A percentile compares a stretch with the other conserved stretches of the same genome.
Conservation (phyloP, 805 yeast genomes). For the Candida parachauliodes region DNA sequence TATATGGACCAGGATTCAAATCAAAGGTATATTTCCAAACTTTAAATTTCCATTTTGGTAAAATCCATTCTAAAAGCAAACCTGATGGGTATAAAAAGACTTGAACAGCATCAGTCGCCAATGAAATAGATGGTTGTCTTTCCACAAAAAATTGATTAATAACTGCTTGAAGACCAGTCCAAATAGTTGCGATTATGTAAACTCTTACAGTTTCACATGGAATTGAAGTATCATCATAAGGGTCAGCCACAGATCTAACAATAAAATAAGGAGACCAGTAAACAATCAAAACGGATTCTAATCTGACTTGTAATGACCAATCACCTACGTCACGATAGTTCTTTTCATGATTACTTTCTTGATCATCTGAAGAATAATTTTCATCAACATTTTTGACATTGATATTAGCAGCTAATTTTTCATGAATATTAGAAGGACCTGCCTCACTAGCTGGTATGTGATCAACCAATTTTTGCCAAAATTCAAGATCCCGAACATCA, state of each 20-base stretch:
- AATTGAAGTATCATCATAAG: slow-evolving; percentile 35
- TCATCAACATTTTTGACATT: background rate
- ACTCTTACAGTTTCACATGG: slow-evolving; percentile 41
- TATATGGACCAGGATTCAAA: slow-evolving; percentile 55
- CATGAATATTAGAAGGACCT: background rate
- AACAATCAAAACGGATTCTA: slow-evolving; percentile 41
- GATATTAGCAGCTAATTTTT: background rate
- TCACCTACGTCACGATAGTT: slow-evolving; percentile 8
- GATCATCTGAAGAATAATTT: background rate
- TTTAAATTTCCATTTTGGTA: slow-evolving; percentile 34
- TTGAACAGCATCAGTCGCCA: slow-evolving; percentile 41
- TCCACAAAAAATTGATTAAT: slow-evolving; percentile 55
- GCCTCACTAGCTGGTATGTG: background rate
- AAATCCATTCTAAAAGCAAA: slow-evolving; percentile 22
- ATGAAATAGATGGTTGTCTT: slow-evolving; percentile 46
- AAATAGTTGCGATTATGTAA: slow-evolving; percentile 48
- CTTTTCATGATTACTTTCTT: background rate
- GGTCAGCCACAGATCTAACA: slow-evolving; percentile 27
- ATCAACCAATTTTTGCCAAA: slow-evolving; percentile 18
- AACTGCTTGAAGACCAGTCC: slow-evolving; percentile 52
- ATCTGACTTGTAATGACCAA: slow-evolving; percentile 24
- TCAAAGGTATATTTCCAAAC: slow-evolving; percentile 23
- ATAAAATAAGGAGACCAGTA: slow-evolving; percentile 30
- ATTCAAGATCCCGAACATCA: slow-evolving; percentile 24
- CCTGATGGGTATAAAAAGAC: slow-evolving; percentile 46